Evolutionary conservation across 768 basidiomycete species (phyloP).

Genomic region (Gyrodon lividus): DNA sequence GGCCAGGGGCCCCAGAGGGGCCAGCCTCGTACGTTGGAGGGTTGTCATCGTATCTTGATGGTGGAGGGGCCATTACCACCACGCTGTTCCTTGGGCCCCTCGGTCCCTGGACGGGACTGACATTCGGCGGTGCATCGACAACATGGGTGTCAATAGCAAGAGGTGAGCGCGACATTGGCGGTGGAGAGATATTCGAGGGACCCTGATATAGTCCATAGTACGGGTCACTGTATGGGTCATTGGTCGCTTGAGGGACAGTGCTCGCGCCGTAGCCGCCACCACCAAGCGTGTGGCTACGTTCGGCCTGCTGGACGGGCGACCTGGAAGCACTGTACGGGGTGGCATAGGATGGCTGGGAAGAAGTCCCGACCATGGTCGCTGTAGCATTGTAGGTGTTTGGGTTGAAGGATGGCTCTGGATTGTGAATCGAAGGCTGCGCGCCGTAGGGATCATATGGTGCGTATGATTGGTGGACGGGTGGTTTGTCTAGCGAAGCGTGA

Average conservation of each 20-base stretch:
- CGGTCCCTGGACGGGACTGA: slow-evolving; percentile 46
- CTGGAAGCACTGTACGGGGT: slow-evolving; percentile 13
- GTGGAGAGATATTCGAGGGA: slow-evolving; percentile 20
- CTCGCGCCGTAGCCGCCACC: slow-evolving; percentile 56
- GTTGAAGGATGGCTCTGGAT: slow-evolving; percentile 30
- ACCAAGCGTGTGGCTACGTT: slow-evolving; percentile 56
- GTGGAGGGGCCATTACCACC: slow-evolving; percentile 24
- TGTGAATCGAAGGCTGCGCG: slow-evolving; percentile 30
- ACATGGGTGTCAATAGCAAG: slow-evolving; percentile 40
- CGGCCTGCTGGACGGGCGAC: slow-evolving; percentile 29
- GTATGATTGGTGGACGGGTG: slow-evolving; percentile 50
- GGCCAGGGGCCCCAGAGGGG: slow-evolving; percentile 44
- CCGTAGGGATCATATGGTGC: slow-evolving; percentile 53
- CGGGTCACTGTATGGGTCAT: slow-evolving; percentile 27
- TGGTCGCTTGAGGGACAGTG: slow-evolving; percentile 38
- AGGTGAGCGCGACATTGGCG: slow-evolving; percentile 37
- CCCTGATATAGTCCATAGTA: slow-evolving; percentile 27
- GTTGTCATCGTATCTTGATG: slow-evolving; percentile 42
- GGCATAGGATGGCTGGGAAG: slow-evolving; percentile 16
- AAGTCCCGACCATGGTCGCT: slow-evolving; percentile 12
- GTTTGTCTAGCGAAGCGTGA: slow-evolving; percentile 45
- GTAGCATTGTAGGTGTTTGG: slow-evolving; percentile 41
- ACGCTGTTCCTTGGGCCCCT: slow-evolving; percentile 33
- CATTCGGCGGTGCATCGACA: slow-evolving; percentile 21
- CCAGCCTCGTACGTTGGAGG: slow-evolving; percentile 70